Base-by-base conservation (phyloP, 345 rosid genomes). In the Excoecaria cochinchinensis region DNA sequence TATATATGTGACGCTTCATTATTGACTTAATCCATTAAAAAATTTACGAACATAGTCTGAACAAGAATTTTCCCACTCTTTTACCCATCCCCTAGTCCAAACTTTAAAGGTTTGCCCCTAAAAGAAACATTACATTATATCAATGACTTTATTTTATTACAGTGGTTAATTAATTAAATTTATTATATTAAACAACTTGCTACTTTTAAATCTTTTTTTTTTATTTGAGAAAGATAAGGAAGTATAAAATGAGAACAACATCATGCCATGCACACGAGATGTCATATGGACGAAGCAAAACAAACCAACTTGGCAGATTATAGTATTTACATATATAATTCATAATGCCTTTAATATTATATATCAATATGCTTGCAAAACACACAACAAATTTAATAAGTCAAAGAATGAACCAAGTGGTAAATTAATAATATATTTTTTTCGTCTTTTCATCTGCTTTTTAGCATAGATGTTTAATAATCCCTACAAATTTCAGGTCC, bases 191-290 rank as follows among this genome's bases (percentile, higher is more conserved):
- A 46, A 40, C 79, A 56, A 50, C 59, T 74, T 73, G 79, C 65
- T 70, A n/a, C n/a, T n/a, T n/a, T n/a, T n/a, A n/a, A n/a, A n/a
- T n/a, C n/a, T n/a, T n/a, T n/a, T n/a, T n/a, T n/a, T n/a, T n/a
- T n/a, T n/a, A n/a, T n/a, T n/a, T n/a, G n/a, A n/a, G n/a, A 16
- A 53, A 25, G 0, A 48, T 14, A 67, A n/a, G 19, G 15, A 71
- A n/a, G 19, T 56, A 57, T 51, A 56, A 77, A 44, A 21, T 74
- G 56, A 60, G 53, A 63, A 82, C 84, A 82, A 47, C n/a, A 52
- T 4, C 80, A 78, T 81, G 79, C 82, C 83, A 70, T 75, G 85
- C 87, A 77, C 84, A 75, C 66, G 76, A 74, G 67, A 60, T 59
- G 52, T 36, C 19, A 31, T 24, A 53, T 70, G 24, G 15, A 55